Evolutionary conservation across 2,329 filamentous ascomycete genomes (phyloP).

Genomic region (Aaosphaeria arxii): DNA sequence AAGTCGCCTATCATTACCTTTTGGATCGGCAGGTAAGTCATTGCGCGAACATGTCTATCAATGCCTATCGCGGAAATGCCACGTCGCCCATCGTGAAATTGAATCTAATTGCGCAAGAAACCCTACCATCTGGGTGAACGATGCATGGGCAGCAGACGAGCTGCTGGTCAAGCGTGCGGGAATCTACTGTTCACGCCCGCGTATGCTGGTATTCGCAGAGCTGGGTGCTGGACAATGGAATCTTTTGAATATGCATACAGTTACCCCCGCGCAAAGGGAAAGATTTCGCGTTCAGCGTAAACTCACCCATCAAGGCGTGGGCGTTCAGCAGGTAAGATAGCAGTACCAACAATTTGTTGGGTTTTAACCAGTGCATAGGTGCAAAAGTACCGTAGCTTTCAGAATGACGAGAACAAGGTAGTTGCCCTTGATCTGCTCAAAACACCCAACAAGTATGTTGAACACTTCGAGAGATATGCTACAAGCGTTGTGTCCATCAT

Average conservation of each 20-base stretch:
- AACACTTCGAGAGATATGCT: constrained; percentile 54
- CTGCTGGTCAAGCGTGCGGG: constrained; percentile 47
- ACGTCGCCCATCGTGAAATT: too few species aligned
- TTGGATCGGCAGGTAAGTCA: constrained; percentile 39
- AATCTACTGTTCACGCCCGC: constrained; percentile 48
- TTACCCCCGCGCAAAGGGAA: constrained; percentile 3
- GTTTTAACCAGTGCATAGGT: constrained; percentile 28
- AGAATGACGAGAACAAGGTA: constrained; percentile 54
- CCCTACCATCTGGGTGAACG: constrained; percentile 26
- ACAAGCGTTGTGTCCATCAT: constrained; percentile 56
- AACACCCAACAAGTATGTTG: constrained; percentile 48
- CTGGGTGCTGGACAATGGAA: constrained; percentile 8
- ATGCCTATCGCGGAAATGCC: constrained; percentile 16
- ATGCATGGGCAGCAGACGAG: constrained; percentile 47
- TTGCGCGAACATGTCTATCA: neutral
- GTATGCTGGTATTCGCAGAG: constrained; percentile 39
- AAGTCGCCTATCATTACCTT: constrained; percentile 49
- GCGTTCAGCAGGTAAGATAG: constrained; percentile 31
- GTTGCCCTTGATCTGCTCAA: constrained; percentile 49
- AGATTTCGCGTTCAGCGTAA: constrained; percentile 8
- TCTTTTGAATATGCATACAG: constrained; percentile 10
- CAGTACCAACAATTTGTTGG: neutral
- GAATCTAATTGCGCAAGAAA: constrained; percentile 35
- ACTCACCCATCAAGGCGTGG: constrained; percentile 9
- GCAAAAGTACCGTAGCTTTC: constrained; percentile 50